phyloP scores from a whole-genome alignment of 1,139 yeast species.

The Suhomyces atakaporum region DNA sequence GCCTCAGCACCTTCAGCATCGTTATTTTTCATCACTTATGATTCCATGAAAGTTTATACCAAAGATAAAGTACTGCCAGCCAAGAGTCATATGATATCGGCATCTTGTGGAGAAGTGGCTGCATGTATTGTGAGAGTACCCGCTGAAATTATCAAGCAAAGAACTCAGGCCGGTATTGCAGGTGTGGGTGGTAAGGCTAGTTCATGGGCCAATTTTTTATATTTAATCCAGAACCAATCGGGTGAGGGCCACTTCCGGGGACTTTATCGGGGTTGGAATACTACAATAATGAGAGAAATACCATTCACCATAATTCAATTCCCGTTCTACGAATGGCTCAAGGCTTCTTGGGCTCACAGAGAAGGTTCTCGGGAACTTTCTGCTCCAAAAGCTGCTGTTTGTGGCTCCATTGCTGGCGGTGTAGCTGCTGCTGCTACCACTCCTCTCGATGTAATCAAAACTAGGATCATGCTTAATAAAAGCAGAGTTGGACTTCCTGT shows the following conservation, averaged over 20 bases:
- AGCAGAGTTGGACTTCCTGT: slow-evolving; percentile 47
- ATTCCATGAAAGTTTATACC: slow-evolving; percentile 62
- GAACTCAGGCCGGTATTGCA: slow-evolving; percentile 72
- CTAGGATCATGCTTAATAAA: slow-evolving; percentile 79
- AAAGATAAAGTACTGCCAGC: slow-evolving; percentile 42
- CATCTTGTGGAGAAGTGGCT: slow-evolving; percentile 86
- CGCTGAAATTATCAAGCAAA: slow-evolving; percentile 92
- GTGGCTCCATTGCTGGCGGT: slow-evolving; percentile 96
- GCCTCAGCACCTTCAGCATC: slow-evolving; percentile 97
- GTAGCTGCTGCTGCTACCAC: slow-evolving; percentile 93
- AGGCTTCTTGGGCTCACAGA: slow-evolving; percentile 50
- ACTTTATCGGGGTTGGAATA: slow-evolving; percentile 87
- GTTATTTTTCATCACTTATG: slow-evolving; percentile 86
- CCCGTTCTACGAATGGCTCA: slow-evolving; percentile 86
- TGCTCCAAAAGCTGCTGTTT: slow-evolving; percentile 80
- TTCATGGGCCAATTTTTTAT: slow-evolving; percentile 61
- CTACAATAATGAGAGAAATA: slow-evolving; percentile 90
- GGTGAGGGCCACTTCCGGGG: slow-evolving; percentile 83
- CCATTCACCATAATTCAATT: slow-evolving; percentile 95
- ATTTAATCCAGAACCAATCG: slow-evolving; percentile 55
- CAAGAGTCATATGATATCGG: slow-evolving; percentile 75
- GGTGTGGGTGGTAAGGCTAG: slow-evolving; percentile 58
- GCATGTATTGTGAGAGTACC: slow-evolving; percentile 96
- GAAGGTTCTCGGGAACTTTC: slow-evolving; percentile 41
- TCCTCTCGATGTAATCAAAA: slow-evolving; percentile 89